These are phyloP conservation scores for Trifolium pratense DNA, from an alignment of 306 rosid species.

Conservation along the genomic window DNA sequence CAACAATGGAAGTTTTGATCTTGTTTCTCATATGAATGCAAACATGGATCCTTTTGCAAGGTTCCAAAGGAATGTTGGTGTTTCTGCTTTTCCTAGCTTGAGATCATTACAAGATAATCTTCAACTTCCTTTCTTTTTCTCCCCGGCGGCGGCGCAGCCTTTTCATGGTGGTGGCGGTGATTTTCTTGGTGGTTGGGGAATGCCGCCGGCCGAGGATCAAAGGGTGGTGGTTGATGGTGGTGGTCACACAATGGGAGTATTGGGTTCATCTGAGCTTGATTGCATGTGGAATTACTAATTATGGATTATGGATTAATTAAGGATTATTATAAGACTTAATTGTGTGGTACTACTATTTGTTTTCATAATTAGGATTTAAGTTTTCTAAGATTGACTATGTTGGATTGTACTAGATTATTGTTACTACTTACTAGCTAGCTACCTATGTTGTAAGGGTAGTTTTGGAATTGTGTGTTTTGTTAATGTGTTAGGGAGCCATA, in stretches of 20 bases:
- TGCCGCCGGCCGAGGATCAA: slow-evolving; percentile 48
- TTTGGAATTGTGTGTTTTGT: background rate
- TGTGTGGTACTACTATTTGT: background rate
- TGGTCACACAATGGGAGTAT: slow-evolving; percentile 19
- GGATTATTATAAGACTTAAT: background rate
- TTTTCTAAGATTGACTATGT: background rate
- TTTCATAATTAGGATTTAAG: background rate
- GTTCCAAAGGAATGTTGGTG: slow-evolving; percentile 57
- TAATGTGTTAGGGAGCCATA: background rate
- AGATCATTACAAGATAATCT: slow-evolving; percentile 89
- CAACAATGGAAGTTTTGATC: slow-evolving; percentile 44
- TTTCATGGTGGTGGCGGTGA: slow-evolving; percentile 37
- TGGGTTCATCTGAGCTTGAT: slow-evolving; percentile 67
- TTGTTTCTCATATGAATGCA: slow-evolving; percentile 35
- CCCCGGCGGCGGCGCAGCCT: slow-evolving; percentile 40
- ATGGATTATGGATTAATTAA: background rate
- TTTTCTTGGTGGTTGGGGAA: slow-evolving; percentile 45
- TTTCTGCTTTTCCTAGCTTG: slow-evolving; percentile 79
- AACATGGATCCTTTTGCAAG: slow-evolving; percentile 45
- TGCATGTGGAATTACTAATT: slow-evolving; percentile 81
- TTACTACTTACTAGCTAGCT: background rate
- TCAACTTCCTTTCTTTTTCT: slow-evolving; percentile 64
- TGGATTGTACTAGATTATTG: background rate
- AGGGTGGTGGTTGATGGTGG: slow-evolving; percentile 38
- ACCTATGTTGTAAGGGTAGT: background rate